A percentile compares a stretch with the other conserved stretches of the same genome.
phyloP scores from a whole-genome alignment of 768 basidiomycete species.

The Omphalotus guepiniiformis region DNA sequence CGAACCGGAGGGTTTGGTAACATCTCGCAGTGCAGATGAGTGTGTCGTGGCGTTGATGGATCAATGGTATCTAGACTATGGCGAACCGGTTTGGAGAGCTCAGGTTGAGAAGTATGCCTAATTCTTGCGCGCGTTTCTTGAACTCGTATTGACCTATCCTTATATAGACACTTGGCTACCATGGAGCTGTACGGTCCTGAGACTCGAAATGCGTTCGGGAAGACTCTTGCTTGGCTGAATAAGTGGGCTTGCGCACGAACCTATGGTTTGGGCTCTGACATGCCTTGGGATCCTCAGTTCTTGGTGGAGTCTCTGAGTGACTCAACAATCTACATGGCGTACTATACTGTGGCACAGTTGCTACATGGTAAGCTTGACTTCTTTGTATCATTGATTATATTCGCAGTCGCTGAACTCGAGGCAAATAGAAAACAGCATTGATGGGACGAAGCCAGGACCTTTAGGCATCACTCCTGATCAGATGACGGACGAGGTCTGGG shows the following conservation, averaged over 20 bases:
- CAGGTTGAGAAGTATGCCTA: conserved; percentile 72
- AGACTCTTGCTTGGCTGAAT: conserved; percentile 90
- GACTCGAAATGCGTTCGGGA: conserved; percentile 89
- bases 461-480: conserved; percentile 84
- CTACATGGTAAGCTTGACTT: conserved; percentile 80
- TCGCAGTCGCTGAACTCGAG: conserved; percentile 9
- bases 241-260: conserved; percentile 99
- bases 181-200: conserved; percentile 94
- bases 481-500: conserved; percentile 98
- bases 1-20: conserved; percentile 89
- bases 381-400: neutral
- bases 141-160: conserved; percentile 10
- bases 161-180: conserved; percentile 60
- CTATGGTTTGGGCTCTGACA: conserved; percentile 90
- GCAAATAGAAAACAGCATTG: conserved; percentile 57
- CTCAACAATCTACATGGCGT: conserved; percentile 98
- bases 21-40: conserved; percentile 91
- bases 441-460: conserved; percentile 76
- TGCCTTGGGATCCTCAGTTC: conserved; percentile 97
- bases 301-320: conserved; percentile 96
- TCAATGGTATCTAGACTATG: conserved; percentile 99
- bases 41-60: conserved; percentile 98
- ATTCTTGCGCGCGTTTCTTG: neutral
- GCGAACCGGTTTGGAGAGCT: conserved; percentile 84
- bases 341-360: conserved; percentile 91